Conservation (phyloP, 768 basidiomycete species). For the Boletus barrowsii region DNA sequence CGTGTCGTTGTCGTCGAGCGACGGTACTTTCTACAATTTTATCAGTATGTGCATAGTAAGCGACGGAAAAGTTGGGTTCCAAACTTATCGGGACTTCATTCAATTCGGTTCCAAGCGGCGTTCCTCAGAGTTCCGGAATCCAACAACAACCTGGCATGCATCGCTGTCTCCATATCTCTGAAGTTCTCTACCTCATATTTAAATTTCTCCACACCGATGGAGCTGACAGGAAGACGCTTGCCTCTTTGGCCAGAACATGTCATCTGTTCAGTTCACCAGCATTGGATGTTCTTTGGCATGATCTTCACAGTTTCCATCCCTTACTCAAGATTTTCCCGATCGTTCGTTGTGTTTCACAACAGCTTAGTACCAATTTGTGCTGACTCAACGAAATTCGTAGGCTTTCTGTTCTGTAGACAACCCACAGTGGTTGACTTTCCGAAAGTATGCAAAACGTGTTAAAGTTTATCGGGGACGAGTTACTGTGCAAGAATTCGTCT, state of each 20-base stretch:
- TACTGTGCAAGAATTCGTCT: not conserved
- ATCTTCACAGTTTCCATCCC: constrained; percentile 10
- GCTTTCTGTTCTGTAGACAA: not conserved
- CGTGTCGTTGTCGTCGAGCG: not conserved
- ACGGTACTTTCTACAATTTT: no score
- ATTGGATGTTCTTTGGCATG: constrained; percentile 11
- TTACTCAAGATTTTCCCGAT: constrained; percentile 4
- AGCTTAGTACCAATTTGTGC: not conserved
- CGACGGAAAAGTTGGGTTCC: no score
- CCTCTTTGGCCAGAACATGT: constrained; percentile 14
- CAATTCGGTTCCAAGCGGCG: no score
- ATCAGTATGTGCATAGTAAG: no score
- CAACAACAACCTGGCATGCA: constrained; percentile 37
- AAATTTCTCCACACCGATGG: not conserved
- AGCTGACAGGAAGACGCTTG: constrained; percentile 1
- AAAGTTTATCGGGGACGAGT: constrained; percentile 6
- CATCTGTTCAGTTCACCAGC: constrained; percentile 12
- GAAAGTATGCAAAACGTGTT: constrained; percentile 23
- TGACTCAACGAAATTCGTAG: not conserved
- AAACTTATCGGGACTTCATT: no score
- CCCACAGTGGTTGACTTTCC: constrained; percentile 15
- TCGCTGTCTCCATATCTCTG: constrained; percentile 9
- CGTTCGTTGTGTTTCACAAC: not conserved
- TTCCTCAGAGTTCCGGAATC: no score
- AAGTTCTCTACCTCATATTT: constrained; percentile 7